Evolutionary conservation across 176 grass and related monocot species (phyloP).

Genomic region (Juncus inflexus): DNA sequence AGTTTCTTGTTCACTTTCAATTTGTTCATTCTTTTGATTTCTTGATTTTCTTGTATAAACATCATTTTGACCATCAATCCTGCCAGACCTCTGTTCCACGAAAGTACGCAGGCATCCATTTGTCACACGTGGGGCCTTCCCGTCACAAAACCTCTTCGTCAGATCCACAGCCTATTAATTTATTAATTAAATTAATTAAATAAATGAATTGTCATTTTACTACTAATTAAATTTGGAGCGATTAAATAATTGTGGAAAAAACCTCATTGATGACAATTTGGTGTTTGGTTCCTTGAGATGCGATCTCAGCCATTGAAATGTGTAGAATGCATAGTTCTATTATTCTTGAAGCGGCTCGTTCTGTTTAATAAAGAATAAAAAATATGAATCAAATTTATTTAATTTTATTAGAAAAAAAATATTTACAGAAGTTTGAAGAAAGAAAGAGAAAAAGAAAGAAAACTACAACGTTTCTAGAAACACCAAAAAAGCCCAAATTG

Average conservation of each 20-base stretch:
- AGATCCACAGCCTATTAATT: constrained; percentile 82
- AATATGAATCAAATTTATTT: background rate
- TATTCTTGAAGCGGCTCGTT: constrained; percentile 82
- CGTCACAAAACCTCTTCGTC: constrained; percentile 87
- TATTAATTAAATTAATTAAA: background rate
- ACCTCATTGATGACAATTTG: constrained; percentile 95
- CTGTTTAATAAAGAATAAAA: constrained; percentile 29
- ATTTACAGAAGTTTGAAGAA: no score
- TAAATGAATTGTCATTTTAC: background rate
- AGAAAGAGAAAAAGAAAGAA: no score
- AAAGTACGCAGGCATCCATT: constrained; percentile 92
- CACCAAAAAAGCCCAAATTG: background rate
- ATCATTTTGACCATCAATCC: no score
- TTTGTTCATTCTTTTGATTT: no score
- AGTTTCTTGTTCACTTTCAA: no score
- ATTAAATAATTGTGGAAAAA: constrained; percentile 1
- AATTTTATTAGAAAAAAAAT: background rate
- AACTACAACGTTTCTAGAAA: constrained; percentile 55
- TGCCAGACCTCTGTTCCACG: constrained; percentile 35
- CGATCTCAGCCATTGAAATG: constrained; percentile 97
- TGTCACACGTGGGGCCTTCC: constrained; percentile 72
- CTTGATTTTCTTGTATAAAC: no score
- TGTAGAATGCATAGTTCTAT: constrained; percentile 94
- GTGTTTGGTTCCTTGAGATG: constrained; percentile 71
- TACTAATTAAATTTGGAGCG: background rate